Evolutionary conservation across 78 protist genomes (phyloP).

Genomic region (Reticulomyxa filosa): DNA sequence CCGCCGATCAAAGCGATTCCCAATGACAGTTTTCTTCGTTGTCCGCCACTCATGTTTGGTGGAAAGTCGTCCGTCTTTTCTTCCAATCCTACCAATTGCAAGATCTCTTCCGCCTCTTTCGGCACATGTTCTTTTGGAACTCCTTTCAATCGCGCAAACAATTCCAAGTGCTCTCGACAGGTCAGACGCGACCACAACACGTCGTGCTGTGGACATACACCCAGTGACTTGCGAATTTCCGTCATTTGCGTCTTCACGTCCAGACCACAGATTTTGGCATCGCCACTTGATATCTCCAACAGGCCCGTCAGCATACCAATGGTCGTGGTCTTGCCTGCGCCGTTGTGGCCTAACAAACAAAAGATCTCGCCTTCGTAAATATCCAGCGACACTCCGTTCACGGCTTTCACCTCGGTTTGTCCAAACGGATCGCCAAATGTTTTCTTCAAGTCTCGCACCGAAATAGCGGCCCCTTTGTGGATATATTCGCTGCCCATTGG

Average conservation of each 20-base stretch:
- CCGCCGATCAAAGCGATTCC: constrained; percentile 1
- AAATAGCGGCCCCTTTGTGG: too few species aligned
- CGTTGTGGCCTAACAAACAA: constrained; percentile 55
- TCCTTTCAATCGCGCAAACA: constrained; percentile 47
- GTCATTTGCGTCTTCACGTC: not conserved
- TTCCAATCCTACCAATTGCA: not conserved
- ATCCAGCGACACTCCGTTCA: not conserved
- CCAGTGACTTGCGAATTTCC: too few species aligned
- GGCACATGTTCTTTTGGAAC: not conserved
- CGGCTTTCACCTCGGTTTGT: too few species aligned
- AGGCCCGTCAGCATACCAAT: constrained; percentile 50
- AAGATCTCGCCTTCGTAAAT: constrained; percentile 2
- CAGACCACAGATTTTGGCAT: not conserved
- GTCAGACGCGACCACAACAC: constrained; percentile 50
- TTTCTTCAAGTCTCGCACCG: too few species aligned
- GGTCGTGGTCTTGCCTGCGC: constrained; percentile 60
- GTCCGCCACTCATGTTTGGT: not conserved
- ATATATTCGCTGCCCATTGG: too few species aligned
- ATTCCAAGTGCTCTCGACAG: constrained; percentile 44
- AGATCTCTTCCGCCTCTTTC: not conserved
- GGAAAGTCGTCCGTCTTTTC: not conserved
- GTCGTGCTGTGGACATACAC: constrained; percentile 66
- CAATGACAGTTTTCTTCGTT: not conserved
- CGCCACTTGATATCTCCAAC: not conserved
- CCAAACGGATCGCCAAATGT: too few species aligned